Base-by-base conservation (phyloP, 306 rosid species). In the Quercus rubra region DNA sequence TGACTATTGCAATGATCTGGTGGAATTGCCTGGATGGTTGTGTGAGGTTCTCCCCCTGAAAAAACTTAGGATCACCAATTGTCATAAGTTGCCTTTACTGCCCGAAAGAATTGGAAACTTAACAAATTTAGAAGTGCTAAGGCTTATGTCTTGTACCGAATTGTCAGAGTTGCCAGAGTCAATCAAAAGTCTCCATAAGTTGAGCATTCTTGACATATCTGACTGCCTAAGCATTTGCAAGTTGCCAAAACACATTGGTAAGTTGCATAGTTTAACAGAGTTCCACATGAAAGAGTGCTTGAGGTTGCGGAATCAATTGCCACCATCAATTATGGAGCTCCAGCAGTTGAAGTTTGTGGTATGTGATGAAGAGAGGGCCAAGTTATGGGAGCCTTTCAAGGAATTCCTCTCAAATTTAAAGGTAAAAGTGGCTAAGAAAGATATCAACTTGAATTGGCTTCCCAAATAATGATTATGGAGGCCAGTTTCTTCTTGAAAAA, bases 261-360 rank as follows among this genome's bases (percentile, higher is more conserved):
- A 85, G 17, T 76, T 85, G 85, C 28, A 13, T 72, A 82, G 54
- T 67, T 81, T 87, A 61, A 69, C 46, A 57, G 83, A 75, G 71
- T 73, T 87, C 12, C 73, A 83, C 85, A 75, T 87, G 82, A 80
- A 54, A 54, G 83, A 88, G 67, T 87, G 88, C 72, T 82, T 87
- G 33, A 63, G 58, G n/a, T 67, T 84, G 74, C 73, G 77, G 46
- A 38, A 38, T 31, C 49, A 46, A 46, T 46, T 85, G 78, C 91
- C 91, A n/a, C 0, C 27, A 46, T 80, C 85, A 0, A 55, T 85
- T 20, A 1, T 8, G 57, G 52, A 85, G 20, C 82, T 85, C 30
- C 18, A 21, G 35, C n/a, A 55, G 13, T 76, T 79, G 33, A 61
- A 87, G 20, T 27, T 5, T 75, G 85, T 85, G 21, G 59, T 80